Evolutionary conservation across 2,329 filamentous ascomycete species (phyloP).

Genomic region (Colletotrichum truncatum): DNA sequence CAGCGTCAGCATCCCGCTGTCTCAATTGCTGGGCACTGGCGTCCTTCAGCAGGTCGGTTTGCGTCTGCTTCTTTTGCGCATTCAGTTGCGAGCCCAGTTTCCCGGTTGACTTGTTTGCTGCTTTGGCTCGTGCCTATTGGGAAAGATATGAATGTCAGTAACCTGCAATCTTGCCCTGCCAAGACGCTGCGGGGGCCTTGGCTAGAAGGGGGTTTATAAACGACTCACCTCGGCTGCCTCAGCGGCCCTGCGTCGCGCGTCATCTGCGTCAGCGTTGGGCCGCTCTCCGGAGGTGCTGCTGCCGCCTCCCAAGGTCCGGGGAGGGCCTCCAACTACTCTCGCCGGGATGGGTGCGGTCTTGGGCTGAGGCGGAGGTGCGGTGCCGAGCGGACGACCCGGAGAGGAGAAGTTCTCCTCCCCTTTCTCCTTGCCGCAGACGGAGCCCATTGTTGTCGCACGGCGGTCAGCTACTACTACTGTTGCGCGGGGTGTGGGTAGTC

Average conservation of each 20-base stretch:
- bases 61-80: constrained; percentile 79
- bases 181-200: background rate
- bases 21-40: constrained; percentile 73
- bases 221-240: constrained; percentile 82
- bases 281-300: constrained; percentile 35
- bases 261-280: constrained; percentile 47
- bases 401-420: constrained; percentile 75
- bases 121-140: constrained; percentile 72
- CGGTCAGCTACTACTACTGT: too few relatives aligned
- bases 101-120: constrained; percentile 65
- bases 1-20: constrained; percentile 74
- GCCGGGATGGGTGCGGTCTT: constrained; percentile 62
- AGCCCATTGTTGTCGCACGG: constrained; percentile 74
- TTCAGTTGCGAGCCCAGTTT: constrained; percentile 77
- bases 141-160: background rate
- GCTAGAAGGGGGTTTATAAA: background rate
- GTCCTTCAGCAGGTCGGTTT: constrained; percentile 72
- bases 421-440: constrained; percentile 83
- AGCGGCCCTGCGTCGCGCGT: constrained; percentile 79
- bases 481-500: background rate
- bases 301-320: constrained; percentile 71
- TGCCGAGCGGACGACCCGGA: constrained; percentile 77
- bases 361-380: constrained; percentile 57
- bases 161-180: background rate
- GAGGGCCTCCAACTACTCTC: constrained; percentile 63